Conservation (phyloP, 306 rosid species). For the Quercus glauca region DNA sequence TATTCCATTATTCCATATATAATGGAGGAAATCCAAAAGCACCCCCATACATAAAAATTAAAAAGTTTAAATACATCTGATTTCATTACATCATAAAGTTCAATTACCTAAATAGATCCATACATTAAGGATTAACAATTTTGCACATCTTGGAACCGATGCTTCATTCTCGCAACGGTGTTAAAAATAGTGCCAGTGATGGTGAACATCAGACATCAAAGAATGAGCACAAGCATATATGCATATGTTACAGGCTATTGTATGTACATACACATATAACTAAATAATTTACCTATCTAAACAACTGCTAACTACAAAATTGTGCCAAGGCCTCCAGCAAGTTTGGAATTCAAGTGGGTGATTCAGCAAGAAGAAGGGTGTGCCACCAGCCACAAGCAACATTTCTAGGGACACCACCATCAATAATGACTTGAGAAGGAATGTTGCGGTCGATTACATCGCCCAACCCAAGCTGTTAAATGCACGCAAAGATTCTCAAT, state of each 20-base stretch:
- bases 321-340: conserved; percentile 36
- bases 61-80: neutral
- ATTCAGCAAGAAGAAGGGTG: conserved; percentile 78
- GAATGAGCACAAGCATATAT: conserved; percentile 44
- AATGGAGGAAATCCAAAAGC: neutral
- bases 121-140: conserved; percentile 19
- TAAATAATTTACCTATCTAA: conserved; percentile 26
- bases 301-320: conserved; percentile 81
- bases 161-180: conserved; percentile 26
- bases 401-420: conserved; percentile 58
- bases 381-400: conserved; percentile 99
- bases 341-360: conserved; percentile 49
- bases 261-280: conserved; percentile 54
- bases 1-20: too few species aligned
- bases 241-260: conserved; percentile 29
- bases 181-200: conserved; percentile 22
- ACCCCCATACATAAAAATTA: conserved; percentile 12
- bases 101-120: conserved; percentile 22
- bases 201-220: conserved; percentile 43
- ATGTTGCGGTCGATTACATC: conserved; percentile 89
- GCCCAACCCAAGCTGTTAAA: conserved; percentile 85
- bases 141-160: conserved; percentile 32
- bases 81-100: conserved; percentile 33
- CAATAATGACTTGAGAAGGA: conserved; percentile 70
- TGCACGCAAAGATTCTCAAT: conserved; percentile 1